Base-by-base conservation (phyloP, 306 rosid genomes). In the Vigna trinervia region DNA sequence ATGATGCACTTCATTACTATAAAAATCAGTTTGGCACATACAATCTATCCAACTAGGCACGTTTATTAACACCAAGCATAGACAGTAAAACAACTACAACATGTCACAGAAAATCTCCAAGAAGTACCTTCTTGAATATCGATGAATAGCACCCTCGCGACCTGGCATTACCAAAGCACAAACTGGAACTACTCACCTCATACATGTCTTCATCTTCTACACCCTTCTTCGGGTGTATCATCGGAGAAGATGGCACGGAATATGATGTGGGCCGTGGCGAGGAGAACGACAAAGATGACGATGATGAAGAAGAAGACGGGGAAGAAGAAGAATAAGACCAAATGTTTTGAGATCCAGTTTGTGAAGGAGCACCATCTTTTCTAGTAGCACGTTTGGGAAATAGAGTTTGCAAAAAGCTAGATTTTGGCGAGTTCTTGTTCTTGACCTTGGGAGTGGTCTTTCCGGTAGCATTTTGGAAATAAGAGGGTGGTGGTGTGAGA, bases 51-150 rank as follows among this genome's bases (percentile, higher is more conserved):
- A 73, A 15, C 60, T 78, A 63, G 11, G 52, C 56, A 8, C 38
- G 2, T 76, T 71, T 73, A 54, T 45, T 57, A 48, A 57, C 69
- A 64, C 67, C 34, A 45, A 52, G 28, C 74, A 19, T 5, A 23
- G 20, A 61, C 32, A 13, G 32, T 12, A 43, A 20, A 59, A 0
- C 2, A 64, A 4, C 61, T 60, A 43, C 41, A 19, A 28, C 20
- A 30, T 5, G 73, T 84, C 70, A 88, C 79, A 75, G 51, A 63
- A 67, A 69, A 72, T 82, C 81, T 72, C 88, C 78, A 41, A 83
- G 63, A 53, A 89, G 47, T 47, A 82, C 82, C 90, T 90, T 90
- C 90, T 85, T 90, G 80, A 82, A 74, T 65, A 90, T 78, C 62
- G 82, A 79, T 5, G 92, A 83, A 57, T 67, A 90, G 20, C 82